Conservation (phyloP, 306 rosid species). For the Gastrolobium villosum region DNA sequence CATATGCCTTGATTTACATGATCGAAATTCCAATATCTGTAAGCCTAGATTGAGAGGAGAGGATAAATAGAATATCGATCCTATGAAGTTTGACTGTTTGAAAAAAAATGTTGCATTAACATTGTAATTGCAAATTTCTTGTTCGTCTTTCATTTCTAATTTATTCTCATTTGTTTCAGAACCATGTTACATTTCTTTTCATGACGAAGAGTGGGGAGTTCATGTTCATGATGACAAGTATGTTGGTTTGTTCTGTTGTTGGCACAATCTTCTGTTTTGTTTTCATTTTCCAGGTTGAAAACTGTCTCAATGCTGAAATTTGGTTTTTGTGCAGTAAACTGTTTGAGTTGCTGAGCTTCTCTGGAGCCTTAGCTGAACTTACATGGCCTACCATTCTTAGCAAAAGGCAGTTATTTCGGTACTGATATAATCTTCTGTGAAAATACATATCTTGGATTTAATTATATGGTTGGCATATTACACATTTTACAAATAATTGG, state of each 20-base stretch:
- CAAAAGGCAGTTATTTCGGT: slow-evolving; percentile 76
- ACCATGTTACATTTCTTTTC: slow-evolving; percentile 70
- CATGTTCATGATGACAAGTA: slow-evolving; percentile 81
- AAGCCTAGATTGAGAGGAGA: slow-evolving; percentile 37
- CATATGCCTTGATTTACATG: slow-evolving; percentile 37
- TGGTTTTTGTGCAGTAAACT: slow-evolving; percentile 62
- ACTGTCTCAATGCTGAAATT: slow-evolving; percentile 36
- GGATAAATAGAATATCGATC: slow-evolving; percentile 29
- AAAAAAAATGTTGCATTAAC: background rate
- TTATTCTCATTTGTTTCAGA: slow-evolving; percentile 56
- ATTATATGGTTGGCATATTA: background rate
- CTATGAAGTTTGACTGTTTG: background rate
- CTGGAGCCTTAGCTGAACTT: slow-evolving; percentile 88
- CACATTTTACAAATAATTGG: background rate
- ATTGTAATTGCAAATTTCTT: slow-evolving; percentile 20
- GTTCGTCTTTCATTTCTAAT: slow-evolving; percentile 42
- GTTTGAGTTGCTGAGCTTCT: slow-evolving; percentile 79
- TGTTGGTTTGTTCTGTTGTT: slow-evolving; percentile 47
- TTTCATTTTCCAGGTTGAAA: slow-evolving; percentile 44
- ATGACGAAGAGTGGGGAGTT: slow-evolving; percentile 83
- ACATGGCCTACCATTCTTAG: slow-evolving; percentile 75
- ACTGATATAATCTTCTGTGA: slow-evolving; percentile 40
- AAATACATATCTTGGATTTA: background rate
- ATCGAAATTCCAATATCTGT: slow-evolving; percentile 23
- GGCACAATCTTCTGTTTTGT: slow-evolving; percentile 37